Evolutionary conservation across 23 red algal species (phyloP).

Genomic region (Gracilaria domingensis): DNA sequence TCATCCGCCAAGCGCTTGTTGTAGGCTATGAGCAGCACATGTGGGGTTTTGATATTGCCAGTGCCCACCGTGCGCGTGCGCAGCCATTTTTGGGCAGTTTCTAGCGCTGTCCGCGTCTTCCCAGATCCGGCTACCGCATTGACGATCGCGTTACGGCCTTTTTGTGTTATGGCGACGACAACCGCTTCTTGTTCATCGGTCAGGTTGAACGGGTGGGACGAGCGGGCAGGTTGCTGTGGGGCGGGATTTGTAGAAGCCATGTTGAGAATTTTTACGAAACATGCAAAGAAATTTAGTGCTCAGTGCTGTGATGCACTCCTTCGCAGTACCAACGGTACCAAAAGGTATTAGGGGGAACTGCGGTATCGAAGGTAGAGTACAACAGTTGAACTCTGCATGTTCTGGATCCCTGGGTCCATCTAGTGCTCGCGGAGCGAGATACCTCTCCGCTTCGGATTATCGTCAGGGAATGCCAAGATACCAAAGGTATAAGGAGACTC

Average conservation of each 20-base stretch:
- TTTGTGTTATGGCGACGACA: background rate
- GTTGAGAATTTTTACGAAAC: no score
- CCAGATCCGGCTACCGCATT: slow-evolving; percentile 25
- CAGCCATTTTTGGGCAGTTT: background rate
- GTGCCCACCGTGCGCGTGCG: background rate
- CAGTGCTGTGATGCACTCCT: no score
- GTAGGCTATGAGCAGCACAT: slow-evolving; percentile 22
- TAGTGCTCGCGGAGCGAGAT: no score
- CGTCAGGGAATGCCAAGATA: no score
- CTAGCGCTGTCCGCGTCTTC: slow-evolving; percentile 14
- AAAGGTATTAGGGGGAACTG: no score
- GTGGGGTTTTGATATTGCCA: background rate
- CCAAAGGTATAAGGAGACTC: no score
- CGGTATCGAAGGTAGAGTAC: no score
- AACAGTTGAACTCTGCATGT: no score
- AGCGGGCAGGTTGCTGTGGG: background rate
- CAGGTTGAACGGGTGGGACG: background rate
- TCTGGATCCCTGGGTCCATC: no score
- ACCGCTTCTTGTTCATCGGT: slow-evolving; percentile 8
- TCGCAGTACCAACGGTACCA: no score
- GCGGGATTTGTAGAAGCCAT: background rate
- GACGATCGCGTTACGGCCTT: slow-evolving; percentile 25
- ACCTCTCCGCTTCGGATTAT: no score
- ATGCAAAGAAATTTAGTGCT: no score
- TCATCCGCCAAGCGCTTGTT: slow-evolving; percentile 1